phyloP scores from a whole-genome alignment of 106 monocot species.

The Vanilla planifolia region DNA sequence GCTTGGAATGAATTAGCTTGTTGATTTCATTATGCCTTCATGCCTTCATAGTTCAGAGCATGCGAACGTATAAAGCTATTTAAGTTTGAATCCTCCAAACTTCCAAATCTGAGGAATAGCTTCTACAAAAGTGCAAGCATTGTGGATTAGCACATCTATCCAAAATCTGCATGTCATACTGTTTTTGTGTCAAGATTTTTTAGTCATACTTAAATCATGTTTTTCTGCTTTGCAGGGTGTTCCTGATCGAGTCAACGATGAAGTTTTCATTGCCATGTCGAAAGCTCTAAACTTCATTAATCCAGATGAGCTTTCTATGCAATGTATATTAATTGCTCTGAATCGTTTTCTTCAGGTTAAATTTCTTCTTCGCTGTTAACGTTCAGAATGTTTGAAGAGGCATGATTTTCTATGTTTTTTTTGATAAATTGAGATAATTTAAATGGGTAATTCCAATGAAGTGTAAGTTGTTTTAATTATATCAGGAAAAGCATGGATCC shows the following conservation, averaged over 20 bases:
- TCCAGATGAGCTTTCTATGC: constrained; percentile 99
- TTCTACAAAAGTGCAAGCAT: no score
- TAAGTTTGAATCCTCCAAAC: no score
- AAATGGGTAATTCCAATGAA: not conserved
- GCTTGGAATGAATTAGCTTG: no score
- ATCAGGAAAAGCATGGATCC: constrained; percentile 95
- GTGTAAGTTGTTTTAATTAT: not conserved
- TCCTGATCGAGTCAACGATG: constrained; percentile 93
- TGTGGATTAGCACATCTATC: no score
- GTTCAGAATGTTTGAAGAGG: not conserved
- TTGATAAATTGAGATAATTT: not conserved
- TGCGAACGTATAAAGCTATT: no score
- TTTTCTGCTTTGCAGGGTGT: constrained; percentile 52
- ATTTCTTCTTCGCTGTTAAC: not conserved
- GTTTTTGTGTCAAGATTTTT: no score
- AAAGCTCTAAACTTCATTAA: constrained; percentile 99
- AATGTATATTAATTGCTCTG: constrained; percentile 94
- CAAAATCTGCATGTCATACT: not conserved
- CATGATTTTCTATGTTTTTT: not conserved
- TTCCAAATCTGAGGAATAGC: no score
- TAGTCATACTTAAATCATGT: no score
- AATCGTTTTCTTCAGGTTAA: constrained; percentile 94
- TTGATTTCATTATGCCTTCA: no score
- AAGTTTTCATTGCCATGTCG: constrained; percentile 99
- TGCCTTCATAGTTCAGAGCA: not conserved